A percentile compares a stretch with the other conserved stretches of the same genome.
These are phyloP conservation scores for Arbutus unedo DNA, from an alignment of 148 eudicot genomes.

Conservation along the genomic window DNA sequence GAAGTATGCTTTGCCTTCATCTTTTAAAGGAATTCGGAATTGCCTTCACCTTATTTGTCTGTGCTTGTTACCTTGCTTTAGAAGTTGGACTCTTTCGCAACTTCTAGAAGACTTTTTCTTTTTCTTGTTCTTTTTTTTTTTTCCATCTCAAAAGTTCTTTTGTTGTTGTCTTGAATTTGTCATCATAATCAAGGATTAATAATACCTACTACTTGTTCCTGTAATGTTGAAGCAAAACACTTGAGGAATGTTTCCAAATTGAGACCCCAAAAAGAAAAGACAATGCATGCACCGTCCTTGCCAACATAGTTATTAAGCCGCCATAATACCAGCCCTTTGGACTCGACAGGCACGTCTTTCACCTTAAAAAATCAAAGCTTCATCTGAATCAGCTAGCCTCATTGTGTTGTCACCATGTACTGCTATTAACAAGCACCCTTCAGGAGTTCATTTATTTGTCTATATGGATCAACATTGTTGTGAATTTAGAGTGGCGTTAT, in stretches of 20 bases:
- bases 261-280: no score
- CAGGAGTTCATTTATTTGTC: no score
- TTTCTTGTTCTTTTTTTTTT: no score
- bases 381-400: no score
- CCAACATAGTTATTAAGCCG: neutral
- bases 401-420: no score
- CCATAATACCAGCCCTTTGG: neutral
- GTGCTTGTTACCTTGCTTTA: neutral
- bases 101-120: neutral
- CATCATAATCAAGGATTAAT: neutral
- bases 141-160: neutral
- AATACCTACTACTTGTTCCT: neutral
- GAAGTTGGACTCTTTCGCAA: neutral
- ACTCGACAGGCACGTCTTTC: no score
- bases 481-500: neutral
- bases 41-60: no score
- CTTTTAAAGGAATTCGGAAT: neutral
- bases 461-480: no score
- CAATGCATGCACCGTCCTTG: neutral
- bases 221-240: neutral
- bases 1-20: no score
- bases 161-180: no score
- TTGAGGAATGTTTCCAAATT: neutral
- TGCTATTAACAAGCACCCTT: no score
- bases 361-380: no score